These are phyloP conservation scores for Komagataella mondaviorum DNA, from an alignment of 805 yeast genomes.

Conservation along the genomic window DNA sequence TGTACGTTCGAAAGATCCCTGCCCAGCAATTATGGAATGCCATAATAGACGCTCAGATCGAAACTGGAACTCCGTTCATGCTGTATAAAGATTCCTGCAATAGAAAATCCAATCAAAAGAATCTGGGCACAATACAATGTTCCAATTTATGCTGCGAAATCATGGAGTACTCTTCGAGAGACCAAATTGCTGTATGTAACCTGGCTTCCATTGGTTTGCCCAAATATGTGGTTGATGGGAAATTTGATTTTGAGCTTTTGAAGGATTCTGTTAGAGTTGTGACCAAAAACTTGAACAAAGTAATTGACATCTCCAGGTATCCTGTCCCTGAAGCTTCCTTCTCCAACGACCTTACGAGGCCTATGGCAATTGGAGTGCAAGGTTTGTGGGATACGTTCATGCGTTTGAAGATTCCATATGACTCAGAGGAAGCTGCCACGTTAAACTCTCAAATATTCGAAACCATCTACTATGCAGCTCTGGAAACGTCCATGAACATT, in stretches of 20 bases:
- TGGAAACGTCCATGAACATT: slow-evolving; percentile 77
- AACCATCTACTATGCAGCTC: slow-evolving; percentile 88
- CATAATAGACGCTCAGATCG: slow-evolving; percentile 84
- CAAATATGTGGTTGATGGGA: slow-evolving; percentile 41
- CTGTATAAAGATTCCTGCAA: slow-evolving; percentile 90
- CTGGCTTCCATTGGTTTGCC: slow-evolving; percentile 88
- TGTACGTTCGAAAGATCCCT: slow-evolving; percentile 48
- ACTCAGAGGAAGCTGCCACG: slow-evolving; percentile 61
- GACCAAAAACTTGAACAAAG: slow-evolving; percentile 62
- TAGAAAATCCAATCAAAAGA: slow-evolving; percentile 77
- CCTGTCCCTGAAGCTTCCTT: slow-evolving; percentile 66
- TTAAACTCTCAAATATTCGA: slow-evolving; percentile 83
- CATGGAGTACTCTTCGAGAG: slow-evolving; percentile 82
- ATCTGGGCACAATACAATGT: slow-evolving; percentile 83
- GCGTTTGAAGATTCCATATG: slow-evolving; percentile 74
- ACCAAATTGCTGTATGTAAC: slow-evolving; percentile 93
- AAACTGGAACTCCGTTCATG: slow-evolving; percentile 94
- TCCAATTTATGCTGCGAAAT: slow-evolving; percentile 93
- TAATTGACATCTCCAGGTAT: slow-evolving; percentile 77
- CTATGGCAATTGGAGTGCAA: slow-evolving; percentile 96
- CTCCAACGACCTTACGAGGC: slow-evolving; percentile 78
- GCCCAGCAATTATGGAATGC: slow-evolving; percentile 91
- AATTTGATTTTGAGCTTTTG: slow-evolving; percentile 60
- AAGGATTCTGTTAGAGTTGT: slow-evolving; percentile 71
- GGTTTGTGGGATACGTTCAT: slow-evolving; percentile 88